Evolutionary conservation across 2,329 filamentous ascomycete genomes (phyloP), one percentile per base, ranked within the genome.

Genomic region (Knoxdaviesia capensis): DNA sequence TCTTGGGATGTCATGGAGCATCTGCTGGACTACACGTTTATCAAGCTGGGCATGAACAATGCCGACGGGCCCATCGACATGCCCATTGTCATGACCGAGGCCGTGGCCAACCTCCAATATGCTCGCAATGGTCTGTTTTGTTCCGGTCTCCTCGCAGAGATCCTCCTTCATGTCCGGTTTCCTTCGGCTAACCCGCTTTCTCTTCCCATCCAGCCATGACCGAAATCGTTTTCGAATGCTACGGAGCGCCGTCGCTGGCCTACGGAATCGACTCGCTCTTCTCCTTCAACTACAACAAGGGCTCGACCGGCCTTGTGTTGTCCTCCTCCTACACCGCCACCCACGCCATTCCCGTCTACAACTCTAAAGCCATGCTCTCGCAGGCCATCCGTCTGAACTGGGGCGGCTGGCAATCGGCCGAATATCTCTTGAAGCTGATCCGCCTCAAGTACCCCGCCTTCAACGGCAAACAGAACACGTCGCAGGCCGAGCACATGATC

Each of bases 1-100:
- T 96, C 96, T 56, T 98, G 92, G 86, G 90, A 98, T 59, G 87
- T 86, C 33, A 86, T 94, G 75, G 90, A 98, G 59, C 86, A 88
- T 45, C 69, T 94, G 5, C 62, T 98, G 39, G 90, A 98, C 61
- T 94, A 94, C 58, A 71, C 87, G 36, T 98, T 98, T 57, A 68
- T 94, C 50, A 96, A 94, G 61, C 64, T 98, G 43, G 90, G 90
- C 5, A 70, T 98, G 50, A 85, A 92, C 49, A 75, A 75, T 10
- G 65, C 66, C 4, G 74, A 79, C 40, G 84, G 83, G 6, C 66
- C 71, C 29, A 75, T 98, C 47, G 85, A 88, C 52, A 68, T 86
- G 52, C 87, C 88, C 1, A 74, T 98, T 46, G 79, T 98, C 50
- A 86, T 98, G 78, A 98, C 90, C 0, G 90, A 98, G 60, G 79